Evolutionary conservation across 2,329 filamentous ascomycete genomes (phyloP), one percentile per base, ranked within the genome.

Genomic region (Aphanocladium album): DNA sequence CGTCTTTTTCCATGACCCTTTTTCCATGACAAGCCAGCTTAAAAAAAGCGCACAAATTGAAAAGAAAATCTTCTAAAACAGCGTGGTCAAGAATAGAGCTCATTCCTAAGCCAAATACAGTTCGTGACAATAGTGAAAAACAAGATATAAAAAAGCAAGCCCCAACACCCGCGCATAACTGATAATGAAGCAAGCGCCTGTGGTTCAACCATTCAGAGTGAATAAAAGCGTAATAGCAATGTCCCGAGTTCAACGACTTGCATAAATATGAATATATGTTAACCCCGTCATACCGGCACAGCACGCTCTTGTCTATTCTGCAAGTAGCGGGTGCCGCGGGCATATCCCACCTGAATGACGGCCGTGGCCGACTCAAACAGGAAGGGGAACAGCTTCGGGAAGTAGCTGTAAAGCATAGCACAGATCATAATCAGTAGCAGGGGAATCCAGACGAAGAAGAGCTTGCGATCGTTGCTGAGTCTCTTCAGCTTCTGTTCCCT

Each of bases 381-480:
- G 41, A 75, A 71, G 4, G 70, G 67, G 57, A 76, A 75, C 8
- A 82, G 75, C 57, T 80, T 77, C 1, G 83, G 82, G 35, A 83
- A 75, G 54, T 78, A 77, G 67, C 75, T 80, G 68, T 79, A 82
- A 25, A 81, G 70, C 76, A 81, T 80, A 39, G 79, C 77, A 63
- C 75, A 76, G 53, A 81, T 67, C 69, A 82, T 77, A 62, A 79
- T 65, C 23, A 81, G 62, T 17, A 83, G 77, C 41, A 82, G 74
- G 35, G 80, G 80, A 65, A 82, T 82, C 86, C 86, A 89, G 67
- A 89, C 80, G 66, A 88, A 86, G 76, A 87, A 89, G 50, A 89
- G 76, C 69, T 88, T 87, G 66, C 81, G 80, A 67, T 89, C 86
- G 62, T 82, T 83, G 65, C 83, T 81, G 62, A 87, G 75, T 62